phyloP scores from a whole-genome alignment of 495 filamentous ascomycete species.

The Tuber microsphaerosporum region DNA sequence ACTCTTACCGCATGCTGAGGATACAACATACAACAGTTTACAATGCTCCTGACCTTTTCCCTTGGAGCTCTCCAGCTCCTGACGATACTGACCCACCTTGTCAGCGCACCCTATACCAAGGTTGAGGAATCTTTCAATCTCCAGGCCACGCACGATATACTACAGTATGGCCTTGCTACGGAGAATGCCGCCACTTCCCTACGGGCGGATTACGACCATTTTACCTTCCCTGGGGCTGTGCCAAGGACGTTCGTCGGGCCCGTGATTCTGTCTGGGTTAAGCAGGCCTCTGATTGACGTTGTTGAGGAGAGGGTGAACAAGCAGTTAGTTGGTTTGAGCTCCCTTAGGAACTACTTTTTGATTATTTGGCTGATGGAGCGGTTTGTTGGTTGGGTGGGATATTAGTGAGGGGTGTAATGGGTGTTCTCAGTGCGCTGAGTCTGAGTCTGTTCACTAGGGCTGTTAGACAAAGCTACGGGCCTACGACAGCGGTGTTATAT shows the following conservation, averaged over 20 bases:
- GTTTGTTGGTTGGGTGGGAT: background rate
- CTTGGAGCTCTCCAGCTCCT: constrained; percentile 55
- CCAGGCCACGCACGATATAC: constrained; percentile 86
- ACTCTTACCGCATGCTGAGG: background rate
- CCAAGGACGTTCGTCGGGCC: constrained; percentile 84
- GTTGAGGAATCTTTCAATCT: constrained; percentile 99
- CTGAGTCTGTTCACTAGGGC: constrained; percentile 58
- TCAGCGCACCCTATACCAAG: constrained; percentile 85
- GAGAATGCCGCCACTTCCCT: constrained; percentile 49
- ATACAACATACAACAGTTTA: background rate
- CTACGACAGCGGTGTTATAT: constrained; percentile 69
- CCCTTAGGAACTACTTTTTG: constrained; percentile 13
- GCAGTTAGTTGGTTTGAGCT: constrained; percentile 49
- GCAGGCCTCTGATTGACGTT: constrained; percentile 55
- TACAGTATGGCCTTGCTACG: constrained; percentile 67
- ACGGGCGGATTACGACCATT: constrained; percentile 70
- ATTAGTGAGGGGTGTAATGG: constrained; percentile 68
- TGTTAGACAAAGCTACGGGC: constrained; percentile 62
- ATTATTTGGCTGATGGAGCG: background rate
- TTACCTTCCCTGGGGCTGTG: constrained; percentile 82
- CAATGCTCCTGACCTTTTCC: constrained; percentile 46
- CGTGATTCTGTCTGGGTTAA: constrained; percentile 59
- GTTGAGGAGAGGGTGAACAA: constrained; percentile 45
- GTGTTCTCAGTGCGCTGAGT: constrained; percentile 65
- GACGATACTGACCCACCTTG: constrained; percentile 67